Base-by-base conservation (phyloP, 148 eudicot species). In the Gaultheria prostrata region DNA sequence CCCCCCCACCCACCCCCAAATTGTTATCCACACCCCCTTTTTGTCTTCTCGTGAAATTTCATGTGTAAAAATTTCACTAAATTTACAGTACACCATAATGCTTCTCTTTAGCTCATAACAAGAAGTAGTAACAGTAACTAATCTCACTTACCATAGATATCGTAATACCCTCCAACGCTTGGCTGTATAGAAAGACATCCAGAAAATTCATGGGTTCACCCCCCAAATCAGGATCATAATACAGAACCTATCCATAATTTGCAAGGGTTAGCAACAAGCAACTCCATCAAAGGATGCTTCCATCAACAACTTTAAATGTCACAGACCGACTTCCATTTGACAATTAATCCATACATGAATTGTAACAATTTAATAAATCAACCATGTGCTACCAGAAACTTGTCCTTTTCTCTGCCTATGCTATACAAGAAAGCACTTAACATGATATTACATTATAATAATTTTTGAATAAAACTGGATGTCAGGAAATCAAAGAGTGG, bases 131-230 rank as follows among this genome's bases (percentile, higher is more conserved):
- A 57, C 6, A 14, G 7, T 4, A 73, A 74, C 20, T 45, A 72
- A 82, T 33, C 56, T 43, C 54, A 76, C 94, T 83, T 92, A 97
- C 99, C 99, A 97, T 94, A 67, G 93, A 92, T 87, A 97, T 88
- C 45, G 93, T 87, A 83, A 94, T 93, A 70, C 99, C 99, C 89
- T 97, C 99, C 89, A 97, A 94, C 85, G 99, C 99, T 86, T 97
- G 98, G 87, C 99, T 97, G 80, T 92, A 91, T 76, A 97, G 97
- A 85, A 94, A 94, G 80, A 93, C 98, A 89, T 92, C 98, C 76
- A 91, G 93, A 77, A 97, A 94, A 83, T 86, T 94, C 98, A 93
- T 85, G 12, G 98, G 98, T 86, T 97, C 98, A 81, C 91, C 91
- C 45, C 89, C 94, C 85, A 91, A 87, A 82, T 97, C 99, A 65